Base-by-base conservation (phyloP, 257 asterid genomes). In the Plectranthus barbatus region DNA sequence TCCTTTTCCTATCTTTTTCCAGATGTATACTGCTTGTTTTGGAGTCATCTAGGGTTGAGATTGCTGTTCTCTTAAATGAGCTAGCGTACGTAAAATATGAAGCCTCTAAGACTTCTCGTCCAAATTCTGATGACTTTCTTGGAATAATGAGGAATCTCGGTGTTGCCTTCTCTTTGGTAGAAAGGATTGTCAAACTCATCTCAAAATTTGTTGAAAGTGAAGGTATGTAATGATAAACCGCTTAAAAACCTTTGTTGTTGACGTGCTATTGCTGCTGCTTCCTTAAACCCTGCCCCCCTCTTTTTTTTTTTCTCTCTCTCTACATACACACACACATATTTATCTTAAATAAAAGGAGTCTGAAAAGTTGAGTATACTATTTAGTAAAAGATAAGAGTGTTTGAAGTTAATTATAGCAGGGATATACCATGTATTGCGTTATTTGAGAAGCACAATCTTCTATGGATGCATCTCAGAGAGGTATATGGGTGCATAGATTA, bases 1-100 rank as follows among this genome's bases (percentile, higher is more conserved):
- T 55, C 10, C 58, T 67, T 41, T 31, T 52, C 65, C 62, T 52
- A 58, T 62, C 52, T 50, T 45, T 69, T 53, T 67, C 44, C 85
- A 93, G 99, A 82, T 90, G 91, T 72, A 66, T 87, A 69, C 75
- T 86, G 73, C 96, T 93, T 61, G 88, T 93, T 41, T 71, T 87
- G 81, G 99, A 82, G 81, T 79, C 99, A 67, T 80, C 97, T 7
- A 82, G 97, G 77, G 87, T 92, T 65, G 99, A 92, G 83, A 81
- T 87, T 69, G 97, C 90, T 65, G 95, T 92, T 74, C 80, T 83
- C 60, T 80, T 92, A 52, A 92, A 92, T 64, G 97, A 92, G 68
- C 75, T 92, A 56, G 97, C 96, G 29, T 83, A 84, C 72, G 64
- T 87, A 51, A 92, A 89, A 67, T 85, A 87, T 75, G 95, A 83